These are phyloP conservation scores for Lolium rigidum DNA, from an alignment of 176 grass and related monocot species.

Conservation along the genomic window DNA sequence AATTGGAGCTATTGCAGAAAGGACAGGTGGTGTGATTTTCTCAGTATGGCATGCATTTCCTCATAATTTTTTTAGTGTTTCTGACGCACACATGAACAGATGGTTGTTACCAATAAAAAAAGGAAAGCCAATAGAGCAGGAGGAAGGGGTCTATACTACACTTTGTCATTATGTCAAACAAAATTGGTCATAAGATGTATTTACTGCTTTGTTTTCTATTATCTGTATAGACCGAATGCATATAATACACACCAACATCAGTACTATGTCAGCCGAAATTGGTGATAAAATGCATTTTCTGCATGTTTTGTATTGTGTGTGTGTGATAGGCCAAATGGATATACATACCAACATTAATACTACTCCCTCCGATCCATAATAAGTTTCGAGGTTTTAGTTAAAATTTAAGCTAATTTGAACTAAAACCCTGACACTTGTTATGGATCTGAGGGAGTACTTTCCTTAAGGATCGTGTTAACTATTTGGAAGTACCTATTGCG, in stretches of 20 bases:
- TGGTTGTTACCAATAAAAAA: slow-evolving; percentile 24
- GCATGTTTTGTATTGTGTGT: slow-evolving; percentile 1
- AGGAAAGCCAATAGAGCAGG: not conserved
- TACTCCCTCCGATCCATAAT: too few relatives aligned
- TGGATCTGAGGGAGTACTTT: not conserved
- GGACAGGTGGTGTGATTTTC: slow-evolving; percentile 61
- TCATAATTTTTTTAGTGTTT: slow-evolving; percentile 31
- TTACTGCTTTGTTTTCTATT: slow-evolving; percentile 18
- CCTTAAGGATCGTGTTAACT: slow-evolving; percentile 25
- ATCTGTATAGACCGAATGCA: not conserved
- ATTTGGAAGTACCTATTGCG: not conserved
- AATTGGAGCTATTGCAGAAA: slow-evolving; percentile 88
- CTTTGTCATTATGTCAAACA: not conserved
- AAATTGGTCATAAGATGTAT: slow-evolving; percentile 17
- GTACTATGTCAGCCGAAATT: not conserved
- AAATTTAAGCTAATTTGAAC: too few relatives aligned
- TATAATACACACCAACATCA: slow-evolving; percentile 4
- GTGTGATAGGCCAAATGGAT: not conserved
- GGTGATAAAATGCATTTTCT: slow-evolving; percentile 6
- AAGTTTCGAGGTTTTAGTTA: too few relatives aligned
- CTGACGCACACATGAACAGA: slow-evolving; percentile 25
- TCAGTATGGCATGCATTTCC: slow-evolving; percentile 12
- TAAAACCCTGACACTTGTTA: too few relatives aligned
- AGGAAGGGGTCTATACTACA: slow-evolving; percentile 13
- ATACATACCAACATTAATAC: slow-evolving; percentile 4